Base-by-base conservation (phyloP, 2,329 filamentous ascomycete species). In the Calycina herbarum region DNA sequence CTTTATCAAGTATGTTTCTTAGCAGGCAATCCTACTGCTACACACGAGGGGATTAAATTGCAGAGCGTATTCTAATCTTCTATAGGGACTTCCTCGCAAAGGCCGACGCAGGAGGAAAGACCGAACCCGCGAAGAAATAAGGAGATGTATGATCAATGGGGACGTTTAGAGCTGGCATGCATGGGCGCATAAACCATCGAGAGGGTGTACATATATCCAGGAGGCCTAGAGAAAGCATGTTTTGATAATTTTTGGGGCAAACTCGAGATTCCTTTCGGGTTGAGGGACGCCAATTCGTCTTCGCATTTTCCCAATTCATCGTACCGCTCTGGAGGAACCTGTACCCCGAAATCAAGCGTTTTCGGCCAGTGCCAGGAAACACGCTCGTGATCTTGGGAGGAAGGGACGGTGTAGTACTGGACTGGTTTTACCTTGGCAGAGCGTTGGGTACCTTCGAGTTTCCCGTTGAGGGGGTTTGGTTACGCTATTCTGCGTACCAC, bases 1-100 rank as follows among this genome's bases (percentile, higher is more conserved):
- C 62, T 77, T 76, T 66, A 76, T 77, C 66, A 75, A 76, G 75
- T 76, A 74, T 61, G 74, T 73, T n/a, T 45, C 11, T 17, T 31
- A 45, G 35, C 45, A 48, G 35, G 40, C n/a, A 20, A 38, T 33
- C 33, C 48, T 51, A 56, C 17, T 15, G 13, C n/a, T 20, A 38
- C 17, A 33, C 3, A n/a, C 5, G 5, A 33, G 6, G 24, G 8
- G 35, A 1, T 51, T 5, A 11, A 24, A 48, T 5, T 13, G 33
- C 5, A 40, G 8, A 20, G 33, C 29, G 54, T 17, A 24, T 33
- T 20, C 66, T 73, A 64, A 73, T 61, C 5, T 2, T 27, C n/a
- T 45, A 8, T 48, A 73, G 71, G 68, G 68, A 73, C 58, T 73
- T 72, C 65, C 61, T 73, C 57, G 69, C 72, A 63, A 67, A 68